A percentile compares a stretch with the other conserved stretches of the same genome.
These are phyloP conservation scores for Pichia heedii DNA, from an alignment of 805 yeast species.

Conservation along the genomic window DNA sequence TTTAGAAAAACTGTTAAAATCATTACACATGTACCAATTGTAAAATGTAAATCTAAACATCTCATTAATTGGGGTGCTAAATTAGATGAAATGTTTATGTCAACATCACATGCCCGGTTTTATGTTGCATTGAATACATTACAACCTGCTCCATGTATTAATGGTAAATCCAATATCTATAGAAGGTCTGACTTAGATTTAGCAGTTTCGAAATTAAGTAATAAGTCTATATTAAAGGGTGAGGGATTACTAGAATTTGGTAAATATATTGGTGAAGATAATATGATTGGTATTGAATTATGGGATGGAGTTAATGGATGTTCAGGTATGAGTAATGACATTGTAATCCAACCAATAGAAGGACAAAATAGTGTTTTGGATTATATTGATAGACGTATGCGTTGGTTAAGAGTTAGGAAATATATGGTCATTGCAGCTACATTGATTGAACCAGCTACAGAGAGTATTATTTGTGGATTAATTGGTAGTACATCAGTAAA, in stretches of 20 bases:
- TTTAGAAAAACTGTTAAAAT: conserved; percentile 42
- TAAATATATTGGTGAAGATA: conserved; percentile 82
- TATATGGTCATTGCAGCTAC: conserved; percentile 86
- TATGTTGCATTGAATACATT: conserved; percentile 69
- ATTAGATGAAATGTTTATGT: conserved; percentile 77
- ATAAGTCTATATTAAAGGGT: conserved; percentile 28
- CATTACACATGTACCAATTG: conserved; percentile 78
- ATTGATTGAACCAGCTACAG: conserved; percentile 79
- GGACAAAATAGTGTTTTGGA: conserved; percentile 36
- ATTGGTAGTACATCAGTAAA: conserved; percentile 57
- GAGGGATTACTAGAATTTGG: conserved; percentile 63
- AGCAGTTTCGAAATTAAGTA: conserved; percentile 38
- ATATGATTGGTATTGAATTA: conserved; percentile 80
- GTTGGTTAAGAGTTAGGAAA: conserved; percentile 83
- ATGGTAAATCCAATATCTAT: conserved; percentile 80
- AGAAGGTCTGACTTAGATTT: conserved; percentile 54
- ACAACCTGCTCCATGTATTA: conserved; percentile 79
- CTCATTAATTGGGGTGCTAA: conserved; percentile 45
- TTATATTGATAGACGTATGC: conserved; percentile 57
- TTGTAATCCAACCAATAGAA: conserved; percentile 64
- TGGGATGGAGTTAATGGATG: conserved; percentile 64
- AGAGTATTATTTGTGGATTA: conserved; percentile 55
- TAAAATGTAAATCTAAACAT: conserved; percentile 24
- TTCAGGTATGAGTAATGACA: conserved; percentile 72
- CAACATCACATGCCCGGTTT: conserved; percentile 79